phyloP scores from a whole-genome alignment of 2,329 filamentous ascomycete species.

The Incumbomyces lentus region DNA sequence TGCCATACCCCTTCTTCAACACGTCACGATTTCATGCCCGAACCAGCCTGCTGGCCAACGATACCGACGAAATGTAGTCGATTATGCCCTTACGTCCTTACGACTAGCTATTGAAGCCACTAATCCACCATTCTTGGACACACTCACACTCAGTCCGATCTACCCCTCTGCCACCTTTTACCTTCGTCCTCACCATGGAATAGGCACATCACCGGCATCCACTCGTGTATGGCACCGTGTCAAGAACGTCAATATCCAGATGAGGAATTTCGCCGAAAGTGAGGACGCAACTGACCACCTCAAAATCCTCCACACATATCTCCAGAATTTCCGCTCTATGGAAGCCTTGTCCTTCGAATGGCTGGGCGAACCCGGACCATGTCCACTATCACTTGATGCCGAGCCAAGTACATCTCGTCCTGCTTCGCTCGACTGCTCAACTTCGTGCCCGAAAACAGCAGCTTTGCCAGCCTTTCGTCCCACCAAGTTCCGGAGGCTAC shows the following conservation, averaged over 20 bases:
- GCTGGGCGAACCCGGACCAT: constrained; percentile 62
- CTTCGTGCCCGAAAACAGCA: constrained; percentile 23
- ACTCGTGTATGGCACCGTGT: constrained; percentile 69
- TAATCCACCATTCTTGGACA: constrained; percentile 53
- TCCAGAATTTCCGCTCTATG: constrained; percentile 57
- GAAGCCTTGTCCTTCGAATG: constrained; percentile 68
- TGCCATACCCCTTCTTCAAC: constrained; percentile 57
- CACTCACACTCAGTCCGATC: constrained; percentile 61
- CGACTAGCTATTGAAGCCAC: constrained; percentile 72
- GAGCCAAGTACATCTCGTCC: constrained; percentile 57
- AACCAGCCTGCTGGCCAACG: constrained; percentile 58
- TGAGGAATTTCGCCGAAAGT: constrained; percentile 59
- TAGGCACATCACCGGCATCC: constrained; percentile 64
- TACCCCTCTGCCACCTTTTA: constrained; percentile 69
- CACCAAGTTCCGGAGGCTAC: constrained; percentile 57
- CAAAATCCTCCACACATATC: constrained; percentile 72
- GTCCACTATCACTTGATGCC: constrained; percentile 58
- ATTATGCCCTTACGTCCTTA: constrained; percentile 80
- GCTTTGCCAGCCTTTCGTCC: constrained; percentile 39
- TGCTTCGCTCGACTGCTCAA: constrained; percentile 24
- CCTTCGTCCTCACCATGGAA: constrained; percentile 62
- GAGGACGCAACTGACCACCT: constrained; percentile 58
- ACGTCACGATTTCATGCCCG: constrained; percentile 67
- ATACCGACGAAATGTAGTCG: constrained; percentile 67
- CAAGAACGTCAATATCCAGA: constrained; percentile 59